Base-by-base conservation (phyloP, 805 yeast genomes). In the Suhomyces vadensis region DNA sequence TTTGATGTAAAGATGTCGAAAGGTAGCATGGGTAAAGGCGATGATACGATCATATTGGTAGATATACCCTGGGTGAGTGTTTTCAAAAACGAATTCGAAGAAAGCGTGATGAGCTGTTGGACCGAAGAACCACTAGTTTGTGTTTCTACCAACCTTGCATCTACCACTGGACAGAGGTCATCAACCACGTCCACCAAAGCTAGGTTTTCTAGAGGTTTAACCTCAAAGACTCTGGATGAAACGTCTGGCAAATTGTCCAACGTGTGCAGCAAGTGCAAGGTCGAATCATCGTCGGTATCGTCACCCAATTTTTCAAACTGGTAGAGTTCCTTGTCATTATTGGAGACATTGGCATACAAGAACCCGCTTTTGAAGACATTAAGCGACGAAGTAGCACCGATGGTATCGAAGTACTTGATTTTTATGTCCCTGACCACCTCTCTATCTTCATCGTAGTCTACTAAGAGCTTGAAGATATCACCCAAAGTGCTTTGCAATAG, bases 291-390 rank as follows among this genome's bases (percentile, higher is more conserved):
- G 9, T 39, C 43, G n/a, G 10, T 17, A 4, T 76, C 81, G 37
- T 78, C 82, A 1, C 95, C 96, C 36, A 90, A 65, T 39, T 77
- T 77, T 49, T 85, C 88, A 55, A 92, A 85, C 59, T 89, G 96
- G 55, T 83, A 87, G n/a, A 87, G 68, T 14, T 69, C 61, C 54
- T 83, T 87, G 55, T 84, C 82, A 22, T 84, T 81, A 44, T 69
- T 61, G 45, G 83, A 83, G 6, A 81, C 67, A 48, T 83, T 82
- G 1, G 84, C 85, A 59, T 80, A 87, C 27, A 92, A 54, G 51
- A 81, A 85, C 0, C 98, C 99, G 5, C 86, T 76, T 50, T 77
- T 83, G 49, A 90, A 73, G 33, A 92, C 79, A 31, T 74, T 68
- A 9, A 92, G 53, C 4, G 74, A 58, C 16, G 71, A 69, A 20